A percentile compares a stretch with the other conserved stretches of the same genome.
Conservation (phyloP, 2,329 filamentous ascomycete species). For the Epichloe glyceriae region DNA sequence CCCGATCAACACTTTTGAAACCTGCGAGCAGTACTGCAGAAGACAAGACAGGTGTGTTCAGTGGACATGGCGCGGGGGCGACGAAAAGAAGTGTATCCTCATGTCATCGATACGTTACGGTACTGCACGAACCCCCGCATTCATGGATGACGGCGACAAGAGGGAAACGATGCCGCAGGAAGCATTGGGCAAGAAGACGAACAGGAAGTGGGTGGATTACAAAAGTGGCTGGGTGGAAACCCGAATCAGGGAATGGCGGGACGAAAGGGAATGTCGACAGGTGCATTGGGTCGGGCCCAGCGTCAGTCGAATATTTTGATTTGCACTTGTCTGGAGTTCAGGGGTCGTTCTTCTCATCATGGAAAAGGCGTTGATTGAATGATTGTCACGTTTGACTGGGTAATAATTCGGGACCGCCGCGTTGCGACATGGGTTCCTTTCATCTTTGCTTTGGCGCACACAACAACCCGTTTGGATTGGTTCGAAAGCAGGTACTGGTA, state of each 20-base stretch:
- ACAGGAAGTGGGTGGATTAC: conserved; percentile 17
- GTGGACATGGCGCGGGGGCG: conserved; percentile 20
- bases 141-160: conserved; percentile 14
- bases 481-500: too few species aligned
- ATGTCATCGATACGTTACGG: conserved; percentile 18
- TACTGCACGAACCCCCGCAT: conserved; percentile 10
- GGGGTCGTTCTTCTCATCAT: too few species aligned
- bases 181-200: conserved; percentile 7
- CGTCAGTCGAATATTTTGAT: conserved; percentile 1
- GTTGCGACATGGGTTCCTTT: too few species aligned
- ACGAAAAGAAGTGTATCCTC: conserved; percentile 17
- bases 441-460: too few species aligned
- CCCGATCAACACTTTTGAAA: conserved; percentile 14
- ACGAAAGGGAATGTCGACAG: conserved; percentile 13
- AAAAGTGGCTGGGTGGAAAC: conserved; percentile 17
- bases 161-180: conserved; percentile 10
- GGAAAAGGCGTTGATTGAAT: too few species aligned
- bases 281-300: conserved; percentile 22
- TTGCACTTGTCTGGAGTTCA: too few species aligned
- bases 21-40: conserved; percentile 17
- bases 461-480: too few species aligned
- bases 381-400: too few species aligned
- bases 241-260: conserved; percentile 15
- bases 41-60: conserved; percentile 15
- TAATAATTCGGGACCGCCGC: too few species aligned